Evolutionary conservation across 805 yeast species (phyloP).

Genomic region (Nakazawaea wyomingensis): DNA sequence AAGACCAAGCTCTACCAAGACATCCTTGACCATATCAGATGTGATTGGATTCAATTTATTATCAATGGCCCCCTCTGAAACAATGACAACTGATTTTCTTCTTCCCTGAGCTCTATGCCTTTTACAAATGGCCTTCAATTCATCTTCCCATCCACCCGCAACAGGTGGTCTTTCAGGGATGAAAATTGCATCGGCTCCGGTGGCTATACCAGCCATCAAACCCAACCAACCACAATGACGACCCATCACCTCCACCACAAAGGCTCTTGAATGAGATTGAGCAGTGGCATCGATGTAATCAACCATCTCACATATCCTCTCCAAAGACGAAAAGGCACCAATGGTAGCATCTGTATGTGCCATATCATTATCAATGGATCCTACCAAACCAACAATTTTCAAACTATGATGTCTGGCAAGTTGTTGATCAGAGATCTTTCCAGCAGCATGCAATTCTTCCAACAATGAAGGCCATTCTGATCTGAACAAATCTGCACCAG

Average conservation of each 20-base stretch:
- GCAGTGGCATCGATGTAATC: constrained; percentile 98
- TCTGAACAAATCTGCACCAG: constrained; percentile 95
- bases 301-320: constrained; percentile 87
- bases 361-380: constrained; percentile 98
- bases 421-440: constrained; percentile 53
- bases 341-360: constrained; percentile 93
- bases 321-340: constrained; percentile 93
- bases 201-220: constrained; percentile 93
- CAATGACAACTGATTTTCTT: constrained; percentile 92
- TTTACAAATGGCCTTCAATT: constrained; percentile 66
- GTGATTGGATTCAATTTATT: constrained; percentile 75
- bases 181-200: constrained; percentile 91
- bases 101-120: constrained; percentile 85
- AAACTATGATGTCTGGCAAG: constrained; percentile 60
- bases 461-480: constrained; percentile 91
- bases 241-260: constrained; percentile 98
- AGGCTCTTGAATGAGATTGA: constrained; percentile 93
- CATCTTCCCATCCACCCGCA: constrained; percentile 70
- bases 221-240: constrained; percentile 99
- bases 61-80: constrained; percentile 97
- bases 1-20: constrained; percentile 75
- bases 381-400: constrained; percentile 90
- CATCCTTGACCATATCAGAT: constrained; percentile 75
- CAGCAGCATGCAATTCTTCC: constrained; percentile 56
- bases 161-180: constrained; percentile 92